phyloP scores from a whole-genome alignment of 2,329 filamentous ascomycete species.

The Herpotrichia juniperi region DNA sequence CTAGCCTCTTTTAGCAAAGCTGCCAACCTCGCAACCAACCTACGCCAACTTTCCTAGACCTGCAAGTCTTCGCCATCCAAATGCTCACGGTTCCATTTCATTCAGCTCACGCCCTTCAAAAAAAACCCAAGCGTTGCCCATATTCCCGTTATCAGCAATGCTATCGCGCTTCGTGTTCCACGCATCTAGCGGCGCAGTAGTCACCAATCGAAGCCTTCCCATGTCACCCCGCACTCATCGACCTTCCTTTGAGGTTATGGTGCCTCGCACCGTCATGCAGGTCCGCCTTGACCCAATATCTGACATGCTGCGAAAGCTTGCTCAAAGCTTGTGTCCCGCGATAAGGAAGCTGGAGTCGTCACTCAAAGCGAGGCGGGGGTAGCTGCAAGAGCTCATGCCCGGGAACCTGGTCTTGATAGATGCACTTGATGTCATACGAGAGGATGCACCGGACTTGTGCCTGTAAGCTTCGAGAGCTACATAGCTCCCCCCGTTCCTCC shows the following conservation, averaged over 20 bases:
- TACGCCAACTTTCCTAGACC: too few relatives aligned
- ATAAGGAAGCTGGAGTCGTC: not conserved
- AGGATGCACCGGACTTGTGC: not conserved
- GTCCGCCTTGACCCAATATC: not conserved
- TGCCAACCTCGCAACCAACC: too few relatives aligned
- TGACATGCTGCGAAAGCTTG: not conserved
- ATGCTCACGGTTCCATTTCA: too few relatives aligned
- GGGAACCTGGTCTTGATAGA: slow-evolving; percentile 3
- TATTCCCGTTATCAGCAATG: slow-evolving; percentile 1
- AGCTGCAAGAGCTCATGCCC: not conserved
- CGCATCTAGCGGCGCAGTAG: not conserved
- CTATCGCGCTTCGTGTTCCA: not conserved
- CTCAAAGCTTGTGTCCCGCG: not conserved
- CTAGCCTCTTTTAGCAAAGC: not conserved
- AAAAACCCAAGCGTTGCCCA: not conserved
- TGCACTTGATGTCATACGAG: slow-evolving; percentile 1
- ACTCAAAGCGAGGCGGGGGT: too few relatives aligned
- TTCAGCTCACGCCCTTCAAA: too few relatives aligned
- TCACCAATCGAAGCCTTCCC: not conserved
- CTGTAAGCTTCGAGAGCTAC: not conserved
- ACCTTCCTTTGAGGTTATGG: slow-evolving; percentile 9
- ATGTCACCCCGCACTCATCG: slow-evolving; percentile 6
- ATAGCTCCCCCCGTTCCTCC: not conserved
- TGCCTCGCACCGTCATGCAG: not conserved
- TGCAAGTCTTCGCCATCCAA: too few relatives aligned